Evolutionary conservation across 2,329 filamentous ascomycete genomes (phyloP).

Genomic region (Myriosclerotinia scirpicola): DNA sequence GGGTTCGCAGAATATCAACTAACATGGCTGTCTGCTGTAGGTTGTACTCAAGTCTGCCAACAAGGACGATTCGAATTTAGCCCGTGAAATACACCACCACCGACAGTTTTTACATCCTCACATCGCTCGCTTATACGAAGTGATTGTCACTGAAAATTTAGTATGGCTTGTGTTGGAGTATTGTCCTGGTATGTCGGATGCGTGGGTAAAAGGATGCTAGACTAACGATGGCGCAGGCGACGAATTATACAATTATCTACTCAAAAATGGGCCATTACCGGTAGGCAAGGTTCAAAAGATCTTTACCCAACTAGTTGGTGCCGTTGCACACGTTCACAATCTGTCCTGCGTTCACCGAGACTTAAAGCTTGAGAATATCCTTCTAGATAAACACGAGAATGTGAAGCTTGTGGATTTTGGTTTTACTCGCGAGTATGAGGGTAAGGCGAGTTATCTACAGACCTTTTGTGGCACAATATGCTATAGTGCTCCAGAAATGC

Average conservation of each 20-base stretch:
- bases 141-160: slow-evolving; percentile 91
- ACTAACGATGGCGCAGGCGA: slow-evolving; percentile 63
- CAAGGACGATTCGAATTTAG: slow-evolving; percentile 92
- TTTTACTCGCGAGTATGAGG: slow-evolving; percentile 96
- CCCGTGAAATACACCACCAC: slow-evolving; percentile 97
- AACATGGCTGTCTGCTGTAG: slow-evolving; percentile 46
- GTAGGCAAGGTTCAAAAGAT: slow-evolving; percentile 89
- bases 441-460: slow-evolving; percentile 89
- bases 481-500: slow-evolving; percentile 97
- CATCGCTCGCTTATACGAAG: slow-evolving; percentile 94
- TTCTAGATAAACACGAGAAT: slow-evolving; percentile 94
- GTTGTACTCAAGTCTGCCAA: slow-evolving; percentile 98
- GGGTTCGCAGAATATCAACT: slow-evolving; percentile 26
- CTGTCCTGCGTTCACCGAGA: slow-evolving; percentile 96
- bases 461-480: slow-evolving; percentile 98
- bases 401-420: slow-evolving; percentile 98
- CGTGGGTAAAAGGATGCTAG: slow-evolving; percentile 6
- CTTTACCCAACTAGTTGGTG: slow-evolving; percentile 92
- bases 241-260: slow-evolving; percentile 94
- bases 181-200: slow-evolving; percentile 68
- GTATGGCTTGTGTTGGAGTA: slow-evolving; percentile 98
- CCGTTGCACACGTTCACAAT: slow-evolving; percentile 91
- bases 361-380: slow-evolving; percentile 92
- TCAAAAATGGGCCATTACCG: slow-evolving; percentile 80
- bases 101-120: slow-evolving; percentile 97